These are phyloP conservation scores for Colletotrichum sp. DNA, from an alignment of 2,329 filamentous ascomycete genomes.

Conservation along the genomic window DNA sequence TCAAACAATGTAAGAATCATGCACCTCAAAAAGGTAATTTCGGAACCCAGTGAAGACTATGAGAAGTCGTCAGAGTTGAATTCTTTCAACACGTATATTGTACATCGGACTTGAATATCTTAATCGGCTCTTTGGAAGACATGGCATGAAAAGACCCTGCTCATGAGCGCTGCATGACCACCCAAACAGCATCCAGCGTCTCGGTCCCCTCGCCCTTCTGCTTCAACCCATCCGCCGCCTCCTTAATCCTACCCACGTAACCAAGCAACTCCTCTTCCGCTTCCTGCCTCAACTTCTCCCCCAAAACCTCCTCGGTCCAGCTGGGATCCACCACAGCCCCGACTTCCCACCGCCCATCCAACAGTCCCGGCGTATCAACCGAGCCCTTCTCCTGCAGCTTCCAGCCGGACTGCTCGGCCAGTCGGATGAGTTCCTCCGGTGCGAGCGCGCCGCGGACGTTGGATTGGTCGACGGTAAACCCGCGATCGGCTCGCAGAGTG, in stretches of 20 bases:
- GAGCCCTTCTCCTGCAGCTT: background rate
- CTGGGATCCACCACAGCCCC: background rate
- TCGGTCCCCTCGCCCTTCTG: background rate
- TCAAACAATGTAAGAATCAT: background rate
- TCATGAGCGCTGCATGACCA: background rate
- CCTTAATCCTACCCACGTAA: background rate
- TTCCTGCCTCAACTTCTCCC: background rate
- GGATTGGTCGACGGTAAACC: background rate
- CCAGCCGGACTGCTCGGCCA: conserved; percentile 10
- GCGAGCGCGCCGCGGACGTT: conserved; percentile 15
- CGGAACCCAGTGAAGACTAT: background rate
- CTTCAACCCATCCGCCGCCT: background rate
- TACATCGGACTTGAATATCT: background rate
- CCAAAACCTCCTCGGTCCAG: background rate
- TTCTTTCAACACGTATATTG: background rate
- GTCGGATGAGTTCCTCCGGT: background rate
- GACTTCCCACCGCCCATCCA: conserved; percentile 18
- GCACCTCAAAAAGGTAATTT: background rate
- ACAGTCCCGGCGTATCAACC: conserved; percentile 7
- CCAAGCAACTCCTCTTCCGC: conserved; percentile 12
- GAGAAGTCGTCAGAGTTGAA: background rate
- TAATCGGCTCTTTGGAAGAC: background rate
- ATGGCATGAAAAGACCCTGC: background rate
- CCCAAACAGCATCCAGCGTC: conserved; percentile 16
- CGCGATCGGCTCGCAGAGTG: background rate